Conservation (phyloP, 2,329 filamentous ascomycete genomes). For the Diaporthe vexans region DNA sequence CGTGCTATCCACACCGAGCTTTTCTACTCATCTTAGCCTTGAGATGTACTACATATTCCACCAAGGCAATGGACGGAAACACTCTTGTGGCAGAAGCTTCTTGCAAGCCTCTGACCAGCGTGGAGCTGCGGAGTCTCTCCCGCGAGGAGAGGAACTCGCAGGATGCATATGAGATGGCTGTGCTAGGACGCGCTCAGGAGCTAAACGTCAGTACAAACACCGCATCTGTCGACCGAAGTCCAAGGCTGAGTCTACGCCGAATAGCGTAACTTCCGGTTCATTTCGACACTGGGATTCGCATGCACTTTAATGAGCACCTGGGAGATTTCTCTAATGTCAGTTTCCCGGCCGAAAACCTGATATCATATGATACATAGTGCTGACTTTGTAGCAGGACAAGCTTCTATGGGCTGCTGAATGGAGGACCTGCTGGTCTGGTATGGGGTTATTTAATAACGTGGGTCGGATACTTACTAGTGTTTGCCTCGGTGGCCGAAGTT, state of each 20-base stretch:
- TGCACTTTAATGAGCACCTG: conserved; percentile 68
- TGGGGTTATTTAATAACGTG: conserved; percentile 65
- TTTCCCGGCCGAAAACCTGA: background rate
- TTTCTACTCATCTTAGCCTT: background rate
- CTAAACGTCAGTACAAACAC: conserved; percentile 44
- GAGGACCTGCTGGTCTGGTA: conserved; percentile 66
- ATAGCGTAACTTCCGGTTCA: conserved; percentile 63
- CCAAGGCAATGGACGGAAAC: conserved; percentile 8
- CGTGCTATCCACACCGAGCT: background rate
- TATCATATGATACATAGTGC: background rate
- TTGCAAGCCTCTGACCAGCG: conserved; percentile 29
- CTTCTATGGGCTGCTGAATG: conserved; percentile 59
- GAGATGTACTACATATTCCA: background rate
- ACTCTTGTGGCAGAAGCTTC: conserved; percentile 9
- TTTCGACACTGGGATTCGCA: conserved; percentile 65
- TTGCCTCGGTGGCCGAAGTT: conserved; percentile 57
- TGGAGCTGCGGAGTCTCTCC: conserved; percentile 43
- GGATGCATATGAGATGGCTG: conserved; percentile 52
- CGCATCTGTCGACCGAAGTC: background rate
- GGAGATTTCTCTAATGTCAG: conserved; percentile 61
- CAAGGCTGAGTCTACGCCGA: conserved; percentile 3
- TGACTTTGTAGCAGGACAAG: conserved; percentile 47
- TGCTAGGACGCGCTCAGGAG: conserved; percentile 49
- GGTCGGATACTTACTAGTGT: conserved; percentile 60
- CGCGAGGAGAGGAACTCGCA: conserved; percentile 46